Conservation (phyloP, 495 filamentous ascomycete species). For the Cryomyces minteri region DNA sequence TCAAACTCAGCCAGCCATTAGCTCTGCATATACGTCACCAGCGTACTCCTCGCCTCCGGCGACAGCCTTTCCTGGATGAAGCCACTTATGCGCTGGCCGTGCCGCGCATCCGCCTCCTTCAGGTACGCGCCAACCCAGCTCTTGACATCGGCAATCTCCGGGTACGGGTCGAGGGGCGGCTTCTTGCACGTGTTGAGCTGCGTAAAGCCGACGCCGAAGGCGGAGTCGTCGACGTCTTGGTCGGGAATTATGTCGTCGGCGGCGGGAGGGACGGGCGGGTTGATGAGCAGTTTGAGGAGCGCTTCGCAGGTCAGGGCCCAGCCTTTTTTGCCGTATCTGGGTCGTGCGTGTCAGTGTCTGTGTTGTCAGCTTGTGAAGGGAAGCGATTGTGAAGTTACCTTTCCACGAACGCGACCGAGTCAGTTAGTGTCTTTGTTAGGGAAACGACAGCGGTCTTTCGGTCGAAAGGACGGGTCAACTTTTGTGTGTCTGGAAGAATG, state of each 20-base stretch:
- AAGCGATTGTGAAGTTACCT: constrained; percentile 22
- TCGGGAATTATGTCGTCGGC: constrained; percentile 64
- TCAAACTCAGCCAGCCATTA: too few species aligned
- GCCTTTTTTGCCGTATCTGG: constrained; percentile 43
- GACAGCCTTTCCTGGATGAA: constrained; percentile 40
- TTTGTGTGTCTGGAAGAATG: constrained; percentile 73
- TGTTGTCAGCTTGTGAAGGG: neutral
- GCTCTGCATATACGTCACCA: constrained; percentile 34
- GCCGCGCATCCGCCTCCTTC: constrained; percentile 37
- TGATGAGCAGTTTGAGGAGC: constrained; percentile 71
- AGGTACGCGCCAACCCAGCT: constrained; percentile 60
- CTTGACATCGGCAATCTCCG: constrained; percentile 63
- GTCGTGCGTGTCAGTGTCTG: neutral
- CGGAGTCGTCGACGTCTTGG: constrained; percentile 81
- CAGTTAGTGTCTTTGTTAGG: constrained; percentile 72
- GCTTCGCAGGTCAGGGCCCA: constrained; percentile 78
- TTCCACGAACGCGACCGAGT: constrained; percentile 59
- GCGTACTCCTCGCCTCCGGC: constrained; percentile 32
- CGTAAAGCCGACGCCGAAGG: constrained; percentile 88
- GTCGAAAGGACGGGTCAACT: constrained; percentile 68
- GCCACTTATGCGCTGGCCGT: constrained; percentile 32
- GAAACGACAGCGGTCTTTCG: constrained; percentile 89
- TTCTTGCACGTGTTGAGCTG: constrained; percentile 73
- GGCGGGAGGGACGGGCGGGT: constrained; percentile 51
- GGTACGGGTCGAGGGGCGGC: constrained; percentile 50